Percentiles rank a stretch among this genome's conserved stretches.
Conservation (phyloP, 345 rosid species). For the Citrus mangshanensis region DNA sequence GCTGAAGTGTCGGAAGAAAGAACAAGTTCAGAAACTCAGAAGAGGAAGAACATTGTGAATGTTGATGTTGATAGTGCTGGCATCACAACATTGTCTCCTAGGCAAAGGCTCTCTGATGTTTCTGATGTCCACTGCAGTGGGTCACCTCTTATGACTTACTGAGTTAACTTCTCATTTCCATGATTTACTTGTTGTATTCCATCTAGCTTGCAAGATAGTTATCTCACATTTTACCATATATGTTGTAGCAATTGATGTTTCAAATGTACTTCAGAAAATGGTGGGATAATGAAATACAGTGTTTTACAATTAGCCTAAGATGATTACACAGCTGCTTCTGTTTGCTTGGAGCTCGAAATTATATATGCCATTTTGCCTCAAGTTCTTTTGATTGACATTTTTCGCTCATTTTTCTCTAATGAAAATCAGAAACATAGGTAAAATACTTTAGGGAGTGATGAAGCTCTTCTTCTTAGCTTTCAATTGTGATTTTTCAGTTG, state of each 20-base stretch:
- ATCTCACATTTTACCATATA: conserved; percentile 1
- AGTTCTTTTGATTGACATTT: too few relatives aligned
- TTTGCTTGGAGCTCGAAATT: not conserved
- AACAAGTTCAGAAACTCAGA: conserved; percentile 54
- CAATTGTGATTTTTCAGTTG: too few relatives aligned
- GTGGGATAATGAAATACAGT: not conserved
- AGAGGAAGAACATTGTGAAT: conserved; percentile 75
- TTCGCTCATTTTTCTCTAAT: too few relatives aligned
- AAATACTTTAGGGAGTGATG: too few relatives aligned
- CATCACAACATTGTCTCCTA: conserved; percentile 63
- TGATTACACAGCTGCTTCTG: conserved; percentile 6
- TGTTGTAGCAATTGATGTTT: not conserved
- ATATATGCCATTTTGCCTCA: too few relatives aligned
- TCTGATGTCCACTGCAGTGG: conserved; percentile 88
- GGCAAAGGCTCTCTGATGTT: conserved; percentile 83
- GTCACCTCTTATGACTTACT: conserved; percentile 86
- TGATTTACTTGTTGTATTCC: not conserved
- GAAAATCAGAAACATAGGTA: too few relatives aligned
- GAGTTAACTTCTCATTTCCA: conserved; percentile 19
- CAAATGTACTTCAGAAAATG: conserved; percentile 15
- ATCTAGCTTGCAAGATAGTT: conserved; percentile 10
- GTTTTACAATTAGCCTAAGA: not conserved
- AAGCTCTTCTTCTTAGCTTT: too few relatives aligned
- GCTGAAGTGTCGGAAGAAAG: conserved; percentile 71
- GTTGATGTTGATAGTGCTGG: conserved; percentile 73